phyloP scores from a whole-genome alignment of 2,329 filamentous ascomycete genomes.

The Alternaria rosae region DNA sequence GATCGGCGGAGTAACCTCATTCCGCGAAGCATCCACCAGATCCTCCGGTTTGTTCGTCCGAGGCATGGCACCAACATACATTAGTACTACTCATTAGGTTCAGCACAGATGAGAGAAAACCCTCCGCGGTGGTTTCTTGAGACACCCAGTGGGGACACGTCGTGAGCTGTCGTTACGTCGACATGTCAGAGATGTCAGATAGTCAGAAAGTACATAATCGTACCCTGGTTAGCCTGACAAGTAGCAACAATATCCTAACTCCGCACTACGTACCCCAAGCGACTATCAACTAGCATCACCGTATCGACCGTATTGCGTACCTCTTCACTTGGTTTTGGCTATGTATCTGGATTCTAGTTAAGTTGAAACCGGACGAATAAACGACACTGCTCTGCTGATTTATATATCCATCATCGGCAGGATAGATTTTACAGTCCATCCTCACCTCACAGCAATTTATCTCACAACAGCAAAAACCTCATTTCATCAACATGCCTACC shows the following conservation, averaged over 20 bases:
- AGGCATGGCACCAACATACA: neutral
- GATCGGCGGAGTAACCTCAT: neutral
- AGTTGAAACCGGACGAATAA: neutral
- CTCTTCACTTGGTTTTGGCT: neutral
- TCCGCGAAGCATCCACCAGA: neutral
- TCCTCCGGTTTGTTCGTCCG: neutral
- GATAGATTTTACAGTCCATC: neutral
- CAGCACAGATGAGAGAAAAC: neutral
- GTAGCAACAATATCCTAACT: neutral
- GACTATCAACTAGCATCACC: neutral
- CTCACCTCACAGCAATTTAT: neutral
- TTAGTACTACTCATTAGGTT: neutral
- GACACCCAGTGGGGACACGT: neutral
- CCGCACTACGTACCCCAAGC: neutral
- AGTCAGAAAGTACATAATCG: neutral
- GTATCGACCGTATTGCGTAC: neutral
- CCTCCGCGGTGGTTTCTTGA: neutral
- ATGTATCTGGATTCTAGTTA: neutral
- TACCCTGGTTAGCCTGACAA: neutral
- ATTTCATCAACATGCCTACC: conserved; percentile 33
- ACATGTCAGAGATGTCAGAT: conserved; percentile 9
- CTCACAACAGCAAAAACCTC: neutral
- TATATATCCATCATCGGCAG: neutral
- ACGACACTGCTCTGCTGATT: neutral
- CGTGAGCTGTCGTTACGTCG: neutral